These are phyloP conservation scores for Lentinus tigrinus DNA, from an alignment of 768 basidiomycete genomes.

Conservation along the genomic window DNA sequence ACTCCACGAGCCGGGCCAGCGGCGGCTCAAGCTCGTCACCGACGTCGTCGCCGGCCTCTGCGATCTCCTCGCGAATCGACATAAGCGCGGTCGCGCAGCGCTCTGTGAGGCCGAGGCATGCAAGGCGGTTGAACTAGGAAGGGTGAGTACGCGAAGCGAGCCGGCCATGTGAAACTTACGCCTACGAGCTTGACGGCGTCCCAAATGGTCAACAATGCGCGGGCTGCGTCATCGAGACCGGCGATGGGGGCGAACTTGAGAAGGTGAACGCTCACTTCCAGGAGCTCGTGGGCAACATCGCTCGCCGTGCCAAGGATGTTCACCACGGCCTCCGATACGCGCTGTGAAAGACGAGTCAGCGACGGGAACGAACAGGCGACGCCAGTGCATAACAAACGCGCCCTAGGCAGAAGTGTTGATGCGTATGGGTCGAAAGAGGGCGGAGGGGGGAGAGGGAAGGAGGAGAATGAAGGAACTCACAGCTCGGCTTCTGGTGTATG, in stretches of 20 bases:
- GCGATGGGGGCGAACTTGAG: conserved; percentile 53
- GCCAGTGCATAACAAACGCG: too few species aligned
- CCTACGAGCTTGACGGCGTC: conserved; percentile 59
- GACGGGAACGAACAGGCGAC: too few species aligned
- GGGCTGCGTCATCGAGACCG: conserved; percentile 52
- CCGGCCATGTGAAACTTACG: conserved; percentile 37
- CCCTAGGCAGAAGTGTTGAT: too few species aligned
- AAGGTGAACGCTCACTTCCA: conserved; percentile 41
- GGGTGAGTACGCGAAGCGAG: background rate
- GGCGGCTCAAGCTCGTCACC: conserved; percentile 50
- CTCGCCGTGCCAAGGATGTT: conserved; percentile 42
- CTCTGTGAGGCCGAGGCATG: conserved; percentile 69
- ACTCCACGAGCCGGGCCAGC: conserved; percentile 48
- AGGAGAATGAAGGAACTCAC: too few species aligned
- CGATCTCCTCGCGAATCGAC: conserved; percentile 59
- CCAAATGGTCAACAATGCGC: conserved; percentile 60
- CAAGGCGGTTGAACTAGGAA: conserved; percentile 60
- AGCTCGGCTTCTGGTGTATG: too few species aligned
- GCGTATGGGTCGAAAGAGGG: too few species aligned
- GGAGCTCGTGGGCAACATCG: conserved; percentile 44
- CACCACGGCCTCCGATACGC: conserved; percentile 21
- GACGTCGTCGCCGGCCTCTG: conserved; percentile 53
- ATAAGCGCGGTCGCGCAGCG: conserved; percentile 68
- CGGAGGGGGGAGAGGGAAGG: too few species aligned
- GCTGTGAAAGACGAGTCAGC: conserved; percentile 12